Percentiles rank a stretch among this genome's conserved stretches.
phyloP scores from a whole-genome alignment of 176 grass and related monocot species.

The Triticum timopheevii region DNA sequence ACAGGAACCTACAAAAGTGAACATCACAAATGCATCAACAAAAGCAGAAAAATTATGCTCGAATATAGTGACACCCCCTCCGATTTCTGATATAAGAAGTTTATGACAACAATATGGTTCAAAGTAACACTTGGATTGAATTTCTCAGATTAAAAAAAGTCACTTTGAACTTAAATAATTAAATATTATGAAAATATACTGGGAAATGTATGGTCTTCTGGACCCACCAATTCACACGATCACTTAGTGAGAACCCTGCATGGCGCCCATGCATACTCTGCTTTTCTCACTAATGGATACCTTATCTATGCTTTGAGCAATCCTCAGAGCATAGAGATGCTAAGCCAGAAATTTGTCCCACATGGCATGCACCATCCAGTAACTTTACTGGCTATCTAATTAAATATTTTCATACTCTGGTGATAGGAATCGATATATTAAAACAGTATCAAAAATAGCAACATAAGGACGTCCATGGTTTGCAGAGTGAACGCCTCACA shows the following conservation, averaged over 20 bases:
- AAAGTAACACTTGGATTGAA: neutral
- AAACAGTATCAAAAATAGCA: neutral
- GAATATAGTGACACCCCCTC: neutral
- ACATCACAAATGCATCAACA: neutral
- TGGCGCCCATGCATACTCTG: neutral
- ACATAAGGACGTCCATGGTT: neutral
- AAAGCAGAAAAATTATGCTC: neutral
- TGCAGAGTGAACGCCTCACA: neutral
- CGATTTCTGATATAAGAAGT: neutral
- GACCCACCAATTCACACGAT: neutral
- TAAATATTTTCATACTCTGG: neutral
- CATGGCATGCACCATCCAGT: neutral
- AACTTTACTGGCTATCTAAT: neutral
- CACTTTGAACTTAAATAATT: neutral
- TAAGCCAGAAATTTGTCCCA: neutral
- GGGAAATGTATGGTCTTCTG: neutral
- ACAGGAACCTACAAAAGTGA: conserved; percentile 66
- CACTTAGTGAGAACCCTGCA: neutral
- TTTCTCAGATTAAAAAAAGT: neutral
- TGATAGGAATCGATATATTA: neutral
- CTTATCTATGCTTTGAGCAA: neutral
- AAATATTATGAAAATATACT: neutral
- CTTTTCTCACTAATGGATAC: neutral
- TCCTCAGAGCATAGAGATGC: neutral
- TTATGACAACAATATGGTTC: neutral